Conservation (phyloP, 179 eudicot species). For the Patellifolia procumbens region DNA sequence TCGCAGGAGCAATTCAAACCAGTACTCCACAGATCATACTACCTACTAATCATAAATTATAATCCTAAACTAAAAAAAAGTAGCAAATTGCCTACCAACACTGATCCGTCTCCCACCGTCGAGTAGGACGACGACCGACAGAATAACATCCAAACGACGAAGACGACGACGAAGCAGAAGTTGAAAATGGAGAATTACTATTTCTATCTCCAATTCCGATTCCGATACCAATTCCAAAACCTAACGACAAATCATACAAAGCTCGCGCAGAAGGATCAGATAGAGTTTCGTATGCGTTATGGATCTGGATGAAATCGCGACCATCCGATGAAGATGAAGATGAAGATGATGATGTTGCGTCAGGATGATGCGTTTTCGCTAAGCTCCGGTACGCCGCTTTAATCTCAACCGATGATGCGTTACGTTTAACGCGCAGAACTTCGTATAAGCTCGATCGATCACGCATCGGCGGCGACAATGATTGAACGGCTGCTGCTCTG, state of each 20-base stretch:
- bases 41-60: slow-evolving; percentile 2
- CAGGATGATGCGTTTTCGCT: slow-evolving; percentile 67
- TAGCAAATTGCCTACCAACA: slow-evolving; percentile 49
- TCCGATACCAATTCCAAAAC: slow-evolving; percentile 1
- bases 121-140: slow-evolving; percentile 27
- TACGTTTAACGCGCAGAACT: slow-evolving; percentile 2
- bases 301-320: slow-evolving; percentile 59
- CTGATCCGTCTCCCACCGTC: slow-evolving; percentile 87
- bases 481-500: not conserved
- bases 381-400: slow-evolving; percentile 2
- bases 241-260: slow-evolving; percentile 48
- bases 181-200: too few species aligned
- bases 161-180: too few species aligned
- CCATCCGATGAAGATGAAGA: slow-evolving; percentile 27
- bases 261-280: slow-evolving; percentile 71
- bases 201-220: too few species aligned
- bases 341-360: slow-evolving; percentile 24
- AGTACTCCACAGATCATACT: not conserved
- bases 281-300: slow-evolving; percentile 65
- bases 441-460: not conserved
- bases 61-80: not conserved
- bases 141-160: slow-evolving; percentile 9
- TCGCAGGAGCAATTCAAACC: too few species aligned
- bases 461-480: not conserved
- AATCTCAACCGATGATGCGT: slow-evolving; percentile 2